Evolutionary conservation across 164 flowering plant species (phyloP), one percentile per base, ranked within the genome.

Genomic region (Umbellularia californica): DNA sequence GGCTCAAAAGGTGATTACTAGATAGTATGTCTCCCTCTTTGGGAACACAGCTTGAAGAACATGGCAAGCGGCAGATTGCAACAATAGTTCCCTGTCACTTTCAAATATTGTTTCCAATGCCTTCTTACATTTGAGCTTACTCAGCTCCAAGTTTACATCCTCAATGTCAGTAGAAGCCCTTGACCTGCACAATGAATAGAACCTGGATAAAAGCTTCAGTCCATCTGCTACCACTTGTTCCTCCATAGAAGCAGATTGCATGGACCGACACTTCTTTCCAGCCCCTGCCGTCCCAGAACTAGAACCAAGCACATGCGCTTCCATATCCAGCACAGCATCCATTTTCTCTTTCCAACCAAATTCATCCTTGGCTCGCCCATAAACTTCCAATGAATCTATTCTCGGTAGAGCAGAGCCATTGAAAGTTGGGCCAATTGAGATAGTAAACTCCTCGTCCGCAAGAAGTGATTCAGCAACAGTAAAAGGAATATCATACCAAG

Each of bases 311-410:
- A 76, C 88, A 74, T 90, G 97, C 41, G 98, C 87, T 84, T 96
- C 99, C 95, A 94, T 90, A 79, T 91, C 97, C 79, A 96, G 74
- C 24, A 94, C 82, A 14, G 95, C 88, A 78, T 96, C 98, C 94
- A 94, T 86, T 84, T 96, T 96, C 81, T 96, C 99, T 77, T 94
- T 94, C 99, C 99, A 96, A 70, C 99, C 99, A 87, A 96, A 96
- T 79, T 96, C 99, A 85, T 96, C 99, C 81, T 96, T 96, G 30
- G 95, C 88, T 71, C 97, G 92, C 73, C 99, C 97, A 86, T 96
- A 96, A 41, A 96, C 88, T 86, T 96, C 99, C 77, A 96, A 80
- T 9, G 95, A 89, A 72, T 96, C 99, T 81, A 96, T 88, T 82
- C 99, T 87, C 24, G 99, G 90, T 75, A 88, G 75, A 24, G 89